phyloP scores from a whole-genome alignment of 1,284 basidiomycete genomes.

The Cystobasidium slooffiae region DNA sequence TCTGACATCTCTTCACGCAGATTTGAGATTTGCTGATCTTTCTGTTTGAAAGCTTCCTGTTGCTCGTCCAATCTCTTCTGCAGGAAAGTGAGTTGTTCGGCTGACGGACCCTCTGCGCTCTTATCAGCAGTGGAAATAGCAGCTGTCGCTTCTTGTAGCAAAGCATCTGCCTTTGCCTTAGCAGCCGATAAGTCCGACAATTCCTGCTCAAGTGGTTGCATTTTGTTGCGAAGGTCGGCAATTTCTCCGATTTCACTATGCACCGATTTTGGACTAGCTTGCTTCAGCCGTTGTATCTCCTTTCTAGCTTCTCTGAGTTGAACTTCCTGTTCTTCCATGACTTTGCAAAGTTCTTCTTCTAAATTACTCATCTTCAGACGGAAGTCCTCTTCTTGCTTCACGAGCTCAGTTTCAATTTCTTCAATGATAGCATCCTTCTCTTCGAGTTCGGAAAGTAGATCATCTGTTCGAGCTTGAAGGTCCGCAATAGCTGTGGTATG shows the following conservation, averaged over 20 bases:
- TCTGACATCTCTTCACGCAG: not conserved
- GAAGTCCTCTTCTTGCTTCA: conserved; percentile 53
- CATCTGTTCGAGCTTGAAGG: conserved; percentile 56
- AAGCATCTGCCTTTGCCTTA: not conserved
- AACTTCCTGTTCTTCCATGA: conserved; percentile 52
- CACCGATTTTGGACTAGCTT: conserved; percentile 57
- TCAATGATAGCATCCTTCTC: conserved; percentile 55
- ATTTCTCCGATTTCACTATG: not conserved
- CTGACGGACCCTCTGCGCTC: not conserved
- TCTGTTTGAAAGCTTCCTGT: not conserved
- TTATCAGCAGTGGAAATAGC: not conserved
- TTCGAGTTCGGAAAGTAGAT: conserved; percentile 48
- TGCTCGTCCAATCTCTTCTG: conserved; percentile 6
- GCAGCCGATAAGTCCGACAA: not conserved
- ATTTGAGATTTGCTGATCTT: not conserved
- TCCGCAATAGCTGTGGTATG: conserved; percentile 52
- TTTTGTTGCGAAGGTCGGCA: not conserved
- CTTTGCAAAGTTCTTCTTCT: conserved; percentile 59
- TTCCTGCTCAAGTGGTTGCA: conserved; percentile 1
- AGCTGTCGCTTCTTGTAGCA: conserved; percentile 5
- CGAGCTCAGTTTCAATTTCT: conserved; percentile 41
- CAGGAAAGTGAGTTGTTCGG: not conserved
- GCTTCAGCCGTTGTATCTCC: conserved; percentile 55
- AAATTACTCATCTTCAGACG: conserved; percentile 57
- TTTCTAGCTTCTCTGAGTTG: conserved; percentile 43